Base-by-base conservation (phyloP, 164 flowering plant species). In the Vitis riparia region DNA sequence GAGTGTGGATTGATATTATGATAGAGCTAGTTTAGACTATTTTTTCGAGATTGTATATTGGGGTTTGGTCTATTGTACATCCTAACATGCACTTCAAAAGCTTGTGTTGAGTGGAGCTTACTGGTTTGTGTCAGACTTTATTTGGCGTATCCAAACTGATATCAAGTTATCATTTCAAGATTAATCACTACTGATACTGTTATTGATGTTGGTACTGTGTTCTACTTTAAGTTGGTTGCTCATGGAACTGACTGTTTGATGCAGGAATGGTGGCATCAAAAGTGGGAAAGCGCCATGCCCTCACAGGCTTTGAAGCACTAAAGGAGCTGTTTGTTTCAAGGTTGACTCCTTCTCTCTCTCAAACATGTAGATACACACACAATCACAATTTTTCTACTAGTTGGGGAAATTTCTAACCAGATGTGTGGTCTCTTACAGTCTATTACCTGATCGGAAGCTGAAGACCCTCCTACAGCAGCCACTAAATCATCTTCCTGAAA, bases 281-380 rank as follows among this genome's bases (percentile, higher is more conserved):
- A 81, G 96, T 92, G 47, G 99, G 99, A 67, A 96, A 96, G 78
- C 94, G 98, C 16, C 95, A 89, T 82, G 95, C 99, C 14, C 79
- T 96, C 73, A 79, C 88, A 11, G 97, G 94, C 1, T 89, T 93
- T 87, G 97, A 96, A 74, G 91, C 95, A 13, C 66, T 96, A 58
- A 86, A 81, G 78, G 99, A 96, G 68, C 77, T 93, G 68, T 96
- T 96, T 73, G 56, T 87, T 74, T 79, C 81, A 58, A 91, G 93
- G 99, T 90, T 50, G 27, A 71, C 8, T n/a, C 48, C 51, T 55
- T 62, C 50, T 13, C 62, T 27, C 50, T 44, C 53, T 59, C 63
- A 27, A 0, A 32, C 53, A 37, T 37, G 44, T 6, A 0, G 44
- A 37, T 37, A 0, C 44, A 37, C 44, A 37, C 44, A 37, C 44